Base-by-base conservation (phyloP, 1,139 yeast genomes). In the Geotrichum siamense region DNA sequence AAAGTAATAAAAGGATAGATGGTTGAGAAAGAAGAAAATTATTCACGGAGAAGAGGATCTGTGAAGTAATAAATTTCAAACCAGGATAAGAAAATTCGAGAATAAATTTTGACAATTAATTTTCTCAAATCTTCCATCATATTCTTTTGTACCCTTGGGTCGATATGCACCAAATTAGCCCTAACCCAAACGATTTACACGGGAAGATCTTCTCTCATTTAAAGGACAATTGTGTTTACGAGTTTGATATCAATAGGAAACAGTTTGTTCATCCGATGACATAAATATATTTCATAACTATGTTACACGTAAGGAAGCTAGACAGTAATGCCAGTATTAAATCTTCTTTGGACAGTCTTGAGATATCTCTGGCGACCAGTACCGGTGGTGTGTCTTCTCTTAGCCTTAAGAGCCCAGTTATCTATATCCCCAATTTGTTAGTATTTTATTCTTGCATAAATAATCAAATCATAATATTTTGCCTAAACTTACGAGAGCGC, bases 371-470 rank as follows among this genome's bases (percentile, higher is more conserved):
- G 87, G 78, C 99, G 94, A 74, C 99, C 99, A 71, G 97, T 82
- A 78, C 99, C 99, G 63, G 97, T 89, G 64, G 99, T 91, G 76
- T 85, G 83, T 85, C 99, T 87, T 86, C 98, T 86, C 83, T 89
- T 86, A 68, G 97, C 96, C 84, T 91, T 91, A 61, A 75, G 74
- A 70, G 93, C 96, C 99, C 99, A 91, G 96, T 91, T 91, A 94
- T 77, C 83, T 67, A 85, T 78, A 26, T 9, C 17, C 5, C 26
- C 26, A 23, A 23, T 8, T 15, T 2, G 37, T 39, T 32, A 40
- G 43, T 20, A 17, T 36, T 21, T 10, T n/a, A 32, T 9, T n/a
- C n/a, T n/a, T n/a, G n/a, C n/a, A n/a, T n/a, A n/a, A n/a, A n/a
- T n/a, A n/a, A n/a, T n/a, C n/a, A n/a, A 13, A 19, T 35, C 19